phyloP scores from a whole-genome alignment of 2,329 filamentous ascomycete genomes.

The Colletotrichum falcatum region DNA sequence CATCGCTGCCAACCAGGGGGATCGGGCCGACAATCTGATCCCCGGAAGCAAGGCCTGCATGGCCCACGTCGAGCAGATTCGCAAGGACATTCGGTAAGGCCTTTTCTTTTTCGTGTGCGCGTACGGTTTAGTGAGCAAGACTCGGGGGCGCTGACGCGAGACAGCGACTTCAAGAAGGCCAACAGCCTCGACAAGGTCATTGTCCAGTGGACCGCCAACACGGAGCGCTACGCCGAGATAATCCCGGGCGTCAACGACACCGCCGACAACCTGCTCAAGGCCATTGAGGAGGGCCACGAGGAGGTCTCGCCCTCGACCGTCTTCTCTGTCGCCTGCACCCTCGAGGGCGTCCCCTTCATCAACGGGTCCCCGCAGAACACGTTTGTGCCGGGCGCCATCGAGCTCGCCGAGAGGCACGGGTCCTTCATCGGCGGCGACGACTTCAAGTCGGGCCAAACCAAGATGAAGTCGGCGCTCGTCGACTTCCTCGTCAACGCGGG shows the following conservation, averaged over 20 bases:
- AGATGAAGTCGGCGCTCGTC: constrained; percentile 99
- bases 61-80: constrained; percentile 92
- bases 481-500: constrained; percentile 99
- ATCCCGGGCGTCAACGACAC: constrained; percentile 94
- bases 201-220: constrained; percentile 99
- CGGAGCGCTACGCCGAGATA: constrained; percentile 93
- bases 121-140: not conserved
- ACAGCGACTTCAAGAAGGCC: constrained; percentile 85
- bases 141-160: constrained; percentile 24
- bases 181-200: constrained; percentile 95
- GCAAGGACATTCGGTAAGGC: constrained; percentile 79
- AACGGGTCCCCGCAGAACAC: constrained; percentile 99
- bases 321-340: constrained; percentile 93
- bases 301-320: constrained; percentile 96
- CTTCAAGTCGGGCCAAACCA: constrained; percentile 99
- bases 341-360: constrained; percentile 94
- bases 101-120: not conserved
- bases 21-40: constrained; percentile 91
- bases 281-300: constrained; percentile 87
- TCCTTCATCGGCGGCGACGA: constrained; percentile 98
- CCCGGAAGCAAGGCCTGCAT: constrained; percentile 85
- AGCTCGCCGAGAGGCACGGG: constrained; percentile 86
- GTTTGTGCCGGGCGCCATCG: constrained; percentile 92
- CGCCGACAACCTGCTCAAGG: constrained; percentile 88
- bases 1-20: constrained; percentile 98